phyloP scores from a whole-genome alignment of 345 rosid species.

The Chamaenerion angustifolium region DNA sequence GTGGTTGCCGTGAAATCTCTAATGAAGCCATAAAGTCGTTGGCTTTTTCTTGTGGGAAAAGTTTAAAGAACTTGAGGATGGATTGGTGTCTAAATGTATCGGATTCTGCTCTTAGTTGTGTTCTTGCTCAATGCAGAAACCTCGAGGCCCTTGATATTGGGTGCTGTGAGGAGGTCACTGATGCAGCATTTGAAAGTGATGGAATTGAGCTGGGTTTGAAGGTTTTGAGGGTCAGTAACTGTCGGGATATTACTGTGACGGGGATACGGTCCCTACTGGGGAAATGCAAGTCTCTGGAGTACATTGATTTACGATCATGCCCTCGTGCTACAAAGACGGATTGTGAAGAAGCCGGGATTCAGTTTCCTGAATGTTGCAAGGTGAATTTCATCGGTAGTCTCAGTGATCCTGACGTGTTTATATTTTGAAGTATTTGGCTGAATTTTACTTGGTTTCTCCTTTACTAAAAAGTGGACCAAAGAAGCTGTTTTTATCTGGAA shows the following conservation, averaged over 20 bases:
- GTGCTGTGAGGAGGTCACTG: conserved; percentile 81
- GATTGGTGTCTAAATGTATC: conserved; percentile 83
- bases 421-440: not conserved
- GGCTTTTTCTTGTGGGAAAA: conserved; percentile 44
- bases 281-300: conserved; percentile 45
- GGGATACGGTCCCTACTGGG: no score
- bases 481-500: no score
- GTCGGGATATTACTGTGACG: no score
- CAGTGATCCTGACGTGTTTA: conserved; percentile 44
- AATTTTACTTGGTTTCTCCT: no score
- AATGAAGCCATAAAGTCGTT: conserved; percentile 43
- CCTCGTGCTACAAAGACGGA: conserved; percentile 52
- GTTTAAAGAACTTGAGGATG: conserved; percentile 72
- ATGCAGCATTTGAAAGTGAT: conserved; percentile 35
- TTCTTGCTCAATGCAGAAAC: conserved; percentile 50
- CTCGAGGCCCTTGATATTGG: conserved; percentile 83
- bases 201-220: no score
- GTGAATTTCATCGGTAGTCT: conserved; percentile 66
- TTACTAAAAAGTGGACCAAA: no score
- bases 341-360: conserved; percentile 69
- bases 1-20: conserved; percentile 71
- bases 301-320: conserved; percentile 84
- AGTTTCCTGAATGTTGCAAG: conserved; percentile 58
- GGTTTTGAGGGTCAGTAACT: no score
- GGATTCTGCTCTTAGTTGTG: conserved; percentile 49